Percentiles rank a stretch among this genome's conserved stretches.
These are phyloP conservation scores for Penicillium sclerotigenum DNA, from an alignment of 2,329 filamentous ascomycete species.

Conservation along the genomic window DNA sequence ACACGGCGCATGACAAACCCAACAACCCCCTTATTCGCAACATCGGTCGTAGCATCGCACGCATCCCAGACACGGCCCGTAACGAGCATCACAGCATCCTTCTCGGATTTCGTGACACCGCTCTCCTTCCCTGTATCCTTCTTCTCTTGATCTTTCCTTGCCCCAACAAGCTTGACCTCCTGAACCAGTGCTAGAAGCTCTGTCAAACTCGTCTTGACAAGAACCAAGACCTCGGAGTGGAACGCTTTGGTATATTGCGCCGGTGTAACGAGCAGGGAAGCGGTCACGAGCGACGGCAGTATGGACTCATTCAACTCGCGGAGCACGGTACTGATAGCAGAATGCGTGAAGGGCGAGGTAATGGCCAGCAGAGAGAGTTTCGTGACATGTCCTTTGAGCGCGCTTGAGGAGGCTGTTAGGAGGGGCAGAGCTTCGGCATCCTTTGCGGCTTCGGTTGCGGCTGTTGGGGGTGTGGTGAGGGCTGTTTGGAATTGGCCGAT, in stretches of 20 bases:
- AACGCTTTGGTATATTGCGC: slow-evolving; percentile 62
- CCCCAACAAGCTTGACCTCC: slow-evolving; percentile 54
- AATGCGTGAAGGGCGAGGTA: slow-evolving; percentile 80
- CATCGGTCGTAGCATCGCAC: slow-evolving; percentile 67
- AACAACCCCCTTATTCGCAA: slow-evolving; percentile 65
- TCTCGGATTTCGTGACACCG: slow-evolving; percentile 31
- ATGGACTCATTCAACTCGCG: slow-evolving; percentile 68
- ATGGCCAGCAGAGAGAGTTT: slow-evolving; percentile 84
- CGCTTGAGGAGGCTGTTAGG: slow-evolving; percentile 66
- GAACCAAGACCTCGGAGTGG: slow-evolving; percentile 60
- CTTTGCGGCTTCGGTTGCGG: slow-evolving; percentile 20
- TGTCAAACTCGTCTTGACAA: slow-evolving; percentile 58
- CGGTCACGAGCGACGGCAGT: slow-evolving; percentile 71
- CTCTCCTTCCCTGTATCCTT: slow-evolving; percentile 27
- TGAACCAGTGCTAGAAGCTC: slow-evolving; percentile 62
- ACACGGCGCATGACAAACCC: slow-evolving; percentile 69
- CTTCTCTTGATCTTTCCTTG: slow-evolving; percentile 43
- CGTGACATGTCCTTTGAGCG: slow-evolving; percentile 78
- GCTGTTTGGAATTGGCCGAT: slow-evolving; percentile 40
- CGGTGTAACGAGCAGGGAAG: slow-evolving; percentile 63
- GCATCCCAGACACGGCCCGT: slow-evolving; percentile 81
- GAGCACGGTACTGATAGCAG: slow-evolving; percentile 68
- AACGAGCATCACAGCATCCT: slow-evolving; percentile 58
- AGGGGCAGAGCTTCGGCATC: slow-evolving; percentile 56
- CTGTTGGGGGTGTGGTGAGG: slow-evolving; percentile 27